Evolutionary conservation across 208 protist species (phyloP).

Genomic region (Acanthamoeba divionensis): DNA sequence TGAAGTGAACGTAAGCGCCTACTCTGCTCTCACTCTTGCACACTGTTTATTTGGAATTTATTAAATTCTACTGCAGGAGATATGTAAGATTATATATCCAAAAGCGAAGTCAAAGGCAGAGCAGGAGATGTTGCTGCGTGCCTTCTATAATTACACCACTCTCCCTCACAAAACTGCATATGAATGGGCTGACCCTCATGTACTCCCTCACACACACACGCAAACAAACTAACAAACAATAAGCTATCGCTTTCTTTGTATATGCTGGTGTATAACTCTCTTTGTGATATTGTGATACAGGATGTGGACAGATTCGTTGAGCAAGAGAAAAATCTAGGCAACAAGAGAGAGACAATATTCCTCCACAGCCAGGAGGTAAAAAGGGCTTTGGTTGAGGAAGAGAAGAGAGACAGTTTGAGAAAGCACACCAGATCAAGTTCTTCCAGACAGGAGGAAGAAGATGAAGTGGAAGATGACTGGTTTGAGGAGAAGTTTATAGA

Average conservation of each 20-base stretch:
- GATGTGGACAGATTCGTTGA: background rate
- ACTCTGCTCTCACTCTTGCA: no score
- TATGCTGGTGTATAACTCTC: background rate
- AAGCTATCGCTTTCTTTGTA: background rate
- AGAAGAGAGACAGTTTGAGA: background rate
- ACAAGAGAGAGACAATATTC: no score
- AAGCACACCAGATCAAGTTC: background rate
- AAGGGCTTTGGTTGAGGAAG: no score
- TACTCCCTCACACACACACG: background rate
- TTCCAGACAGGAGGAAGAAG: background rate
- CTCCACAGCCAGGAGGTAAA: no score
- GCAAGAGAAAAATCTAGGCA: background rate
- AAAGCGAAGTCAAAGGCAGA: background rate
- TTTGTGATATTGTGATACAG: background rate
- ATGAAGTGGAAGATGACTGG: background rate
- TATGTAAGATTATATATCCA: no score
- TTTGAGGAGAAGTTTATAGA: background rate
- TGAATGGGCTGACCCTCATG: conserved; percentile 17
- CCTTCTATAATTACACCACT: conserved; percentile 7
- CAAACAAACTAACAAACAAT: background rate
- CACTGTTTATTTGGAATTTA: no score
- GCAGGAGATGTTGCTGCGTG: background rate
- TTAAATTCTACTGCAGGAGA: no score
- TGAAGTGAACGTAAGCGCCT: conserved; percentile 10
- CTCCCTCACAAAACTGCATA: conserved; percentile 8